Base-by-base conservation (phyloP, 2,329 filamentous ascomycete species). In the Pseudogymnoascus sp. region DNA sequence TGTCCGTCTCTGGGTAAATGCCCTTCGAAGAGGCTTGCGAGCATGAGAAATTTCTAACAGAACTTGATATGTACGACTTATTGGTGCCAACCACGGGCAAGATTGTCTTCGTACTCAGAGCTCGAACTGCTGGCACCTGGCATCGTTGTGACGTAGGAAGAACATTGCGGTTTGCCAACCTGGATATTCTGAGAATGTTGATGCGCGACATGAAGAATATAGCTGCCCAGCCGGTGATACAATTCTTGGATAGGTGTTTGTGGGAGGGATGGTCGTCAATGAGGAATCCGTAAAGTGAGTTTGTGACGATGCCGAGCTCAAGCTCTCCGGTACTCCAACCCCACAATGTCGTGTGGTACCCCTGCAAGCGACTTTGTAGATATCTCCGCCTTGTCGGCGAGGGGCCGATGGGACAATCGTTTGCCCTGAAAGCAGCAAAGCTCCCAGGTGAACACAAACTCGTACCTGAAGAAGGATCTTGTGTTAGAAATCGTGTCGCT, bases 1-100 rank as follows among this genome's bases (percentile, higher is more conserved):
- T 76, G 41, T 80, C 75, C 5, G 83, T 82, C 65, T 84, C 81
- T n/a, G 86, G 85, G 65, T 82, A 82, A 69, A 88, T 81, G 65
- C 84, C 83, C 70, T 82, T 81, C 67, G 66, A 69, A 41, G 67
- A 33, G 16, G 28, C 50, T 33, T 33, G 26, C 10, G 50, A 56
- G 50, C 28, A 22, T 14, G 50, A 56, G 7, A 56, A 56, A 56
- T 14, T 35, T 16, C 50, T 56, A 22, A 22, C 16, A 14, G 28
- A 35, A 7, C 28, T 12, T 33, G 50, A 22, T 22, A 56, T 33
- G 28, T 35, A 56, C 10, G 50, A 33, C 16, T 56, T 56, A 14
- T 14, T 22, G 28, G 28, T n/a, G 28, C 8, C 28, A 35, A 31
- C 50, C 10, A n/a, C 6, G 6, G 50, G 16, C 50, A 35, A 35